Evolutionary conservation across 768 basidiomycete species (phyloP), one percentile per base, ranked within the genome.

Genomic region (Phanerochaete carnosa): DNA sequence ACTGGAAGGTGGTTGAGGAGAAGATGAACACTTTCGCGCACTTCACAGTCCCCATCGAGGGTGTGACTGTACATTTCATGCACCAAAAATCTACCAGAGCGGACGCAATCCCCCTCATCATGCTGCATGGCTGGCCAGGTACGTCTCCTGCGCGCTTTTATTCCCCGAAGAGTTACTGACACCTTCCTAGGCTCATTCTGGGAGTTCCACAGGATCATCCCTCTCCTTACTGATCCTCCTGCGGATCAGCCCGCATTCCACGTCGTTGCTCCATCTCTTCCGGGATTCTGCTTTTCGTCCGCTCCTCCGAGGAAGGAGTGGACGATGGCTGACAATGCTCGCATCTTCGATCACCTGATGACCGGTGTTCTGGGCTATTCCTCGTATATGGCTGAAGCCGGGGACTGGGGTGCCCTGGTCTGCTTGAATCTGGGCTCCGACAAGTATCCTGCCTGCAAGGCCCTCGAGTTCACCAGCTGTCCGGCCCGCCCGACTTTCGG

Each of bases 31-130:
- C 46, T 9, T 57, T 64, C 45, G 15, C 49, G 16, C 64, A 69
- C 1, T 67, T 52, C 46, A 65, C 60, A 2, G 64, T 61, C n/a
- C 30, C n/a, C 15, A 59, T 67, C 45, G 68, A 65, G 26, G 54
- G 59, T 12, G 57, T 75, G 33, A 69, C 67, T 15, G 52, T 75
- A 9, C 74, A 75, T 55, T 75, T 71, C 47, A 65, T 75, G 2
- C 73, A 75, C 53, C 58, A 73, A 58, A 66, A 62, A 60, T 70
- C 73, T 45, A 19, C 51, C 22, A 55, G 63, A 9, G 55, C 56
- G 4, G 61, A 65, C 26, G 71, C 72, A 1, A 67, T 74, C 26
- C 72, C 72, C 3, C 33, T 74, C 16, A 57, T 74, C 9, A 66
- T 74, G 45, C 54, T 71, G n/a, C 73, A 74, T 54, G 72, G 72